Conservation (phyloP, 805 yeast species). For the Nakazawaea populi region DNA sequence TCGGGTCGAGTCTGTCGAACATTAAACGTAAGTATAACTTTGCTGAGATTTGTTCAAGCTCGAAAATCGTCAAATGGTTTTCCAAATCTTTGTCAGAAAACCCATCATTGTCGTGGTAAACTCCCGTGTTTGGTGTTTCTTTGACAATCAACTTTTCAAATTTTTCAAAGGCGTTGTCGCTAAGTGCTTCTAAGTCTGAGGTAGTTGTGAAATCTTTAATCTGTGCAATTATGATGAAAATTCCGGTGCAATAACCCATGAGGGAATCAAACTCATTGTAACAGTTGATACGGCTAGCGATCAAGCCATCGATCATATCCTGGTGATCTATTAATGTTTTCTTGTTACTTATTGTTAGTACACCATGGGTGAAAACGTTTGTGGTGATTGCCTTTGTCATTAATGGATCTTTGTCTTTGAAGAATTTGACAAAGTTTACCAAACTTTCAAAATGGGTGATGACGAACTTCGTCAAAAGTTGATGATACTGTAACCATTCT, state of each 20-base stretch:
- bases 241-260: conserved; percentile 7
- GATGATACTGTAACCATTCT: conserved; percentile 6
- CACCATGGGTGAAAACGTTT: not conserved
- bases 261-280: conserved; percentile 5
- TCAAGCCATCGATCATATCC: not conserved
- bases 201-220: not conserved
- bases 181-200: not conserved
- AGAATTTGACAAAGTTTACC: not conserved
- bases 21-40: conserved; percentile 20
- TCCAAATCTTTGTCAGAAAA: conserved; percentile 17
- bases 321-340: not conserved
- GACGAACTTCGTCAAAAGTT: not conserved
- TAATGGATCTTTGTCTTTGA: not conserved
- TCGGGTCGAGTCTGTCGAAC: conserved; percentile 13
- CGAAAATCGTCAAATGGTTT: conserved; percentile 31
- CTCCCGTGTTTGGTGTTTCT: not conserved
- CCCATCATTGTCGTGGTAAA: not conserved
- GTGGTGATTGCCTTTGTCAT: conserved; percentile 1
- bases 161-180: not conserved
- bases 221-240: not conserved
- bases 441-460: not conserved
- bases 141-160: not conserved
- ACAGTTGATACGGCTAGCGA: not conserved
- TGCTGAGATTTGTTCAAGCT: conserved; percentile 23
- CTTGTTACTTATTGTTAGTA: not conserved